Base-by-base conservation (phyloP, 2,329 filamentous ascomycete species). In the Colletotrichum lupini region DNA sequence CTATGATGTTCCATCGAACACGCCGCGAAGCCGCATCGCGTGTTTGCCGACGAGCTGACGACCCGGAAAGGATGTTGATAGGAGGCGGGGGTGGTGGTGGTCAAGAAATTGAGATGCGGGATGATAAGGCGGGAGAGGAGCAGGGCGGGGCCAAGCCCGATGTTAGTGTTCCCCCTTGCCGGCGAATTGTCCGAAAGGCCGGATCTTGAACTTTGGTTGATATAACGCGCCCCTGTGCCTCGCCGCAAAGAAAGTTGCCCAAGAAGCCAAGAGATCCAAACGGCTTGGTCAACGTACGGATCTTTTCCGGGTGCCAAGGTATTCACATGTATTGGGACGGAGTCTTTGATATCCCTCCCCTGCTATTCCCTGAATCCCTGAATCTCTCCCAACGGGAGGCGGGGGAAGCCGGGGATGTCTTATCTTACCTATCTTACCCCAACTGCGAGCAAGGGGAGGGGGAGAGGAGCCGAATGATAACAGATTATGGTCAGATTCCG, bases 1-100 rank as follows among this genome's bases (percentile, higher is more conserved):
- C 59, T 22, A 56, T 57, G n/a, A 72, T 53, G 66, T 60, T 56
- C 32, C 69, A 59, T 68, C 59, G 42, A 19, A 5, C 32, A 42
- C 56, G 68, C 62, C 55, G 68, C 28, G 19, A n/a, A 53, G 58
- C 59, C 63, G 69, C 69, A 59, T 69, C 37, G 30, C 49, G 35
- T 32, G 52, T 49, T 72, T 22, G 46, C 59, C 35, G 24, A 60
- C 56, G 58, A n/a, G 37, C 16, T 8, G 37, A 42, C 37, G 14
- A 2, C 37, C 16, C 1, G 19, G 19, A 5, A n/a, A 5, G 42
- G 6, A 53, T 5, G 53, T 53, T 53, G 66, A 69, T 69, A 65
- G 32, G 22, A 16, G 9, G 52, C 2, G 9, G 16, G 42, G 19
- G 14, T 42, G 4, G 16, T 49, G 42, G 14, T 42, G 19, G 16